Evolutionary conservation across 805 yeast genomes (phyloP).

Genomic region (Suhomyces tanzawaensis): DNA sequence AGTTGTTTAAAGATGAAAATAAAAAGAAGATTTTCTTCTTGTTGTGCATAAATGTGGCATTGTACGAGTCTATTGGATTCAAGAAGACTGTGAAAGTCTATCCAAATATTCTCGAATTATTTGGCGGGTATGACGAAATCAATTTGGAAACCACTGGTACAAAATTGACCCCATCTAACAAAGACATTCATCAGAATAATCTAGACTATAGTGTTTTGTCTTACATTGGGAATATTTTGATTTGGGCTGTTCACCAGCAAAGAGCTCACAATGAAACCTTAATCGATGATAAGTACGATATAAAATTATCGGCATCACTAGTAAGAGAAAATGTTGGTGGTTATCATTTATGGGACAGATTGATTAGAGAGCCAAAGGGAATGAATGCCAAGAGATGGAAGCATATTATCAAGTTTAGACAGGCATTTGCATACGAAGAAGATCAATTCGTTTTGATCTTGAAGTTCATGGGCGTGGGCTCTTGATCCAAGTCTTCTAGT

Average conservation of each 20-base stretch:
- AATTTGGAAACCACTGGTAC: conserved; percentile 33
- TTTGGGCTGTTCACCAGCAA: conserved; percentile 36
- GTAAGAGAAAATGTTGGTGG: conserved; percentile 34
- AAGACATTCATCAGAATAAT: conserved; percentile 31
- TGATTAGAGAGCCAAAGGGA: conserved; percentile 26
- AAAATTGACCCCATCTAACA: conserved; percentile 33
- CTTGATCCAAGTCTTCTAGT: no score
- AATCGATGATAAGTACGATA: conserved; percentile 18
- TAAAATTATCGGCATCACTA: conserved; percentile 15
- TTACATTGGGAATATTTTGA: conserved; percentile 36
- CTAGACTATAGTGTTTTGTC: conserved; percentile 39
- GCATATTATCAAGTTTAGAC: conserved; percentile 37
- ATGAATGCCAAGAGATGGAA: conserved; percentile 44
- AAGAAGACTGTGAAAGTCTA: conserved; percentile 21
- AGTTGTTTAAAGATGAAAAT: conserved; percentile 21
- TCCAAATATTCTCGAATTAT: conserved; percentile 27
- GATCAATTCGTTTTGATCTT: conserved; percentile 39
- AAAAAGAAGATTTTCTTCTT: conserved; percentile 23
- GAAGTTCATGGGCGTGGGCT: conserved; percentile 32
- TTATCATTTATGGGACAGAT: conserved; percentile 39
- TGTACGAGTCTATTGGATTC: conserved; percentile 36
- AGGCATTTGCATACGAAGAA: conserved; percentile 35
- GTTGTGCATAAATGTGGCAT: conserved; percentile 34
- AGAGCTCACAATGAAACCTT: conserved; percentile 8
- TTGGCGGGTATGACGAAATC: conserved; percentile 30